Evolutionary conservation across 129 eudicot genomes (phyloP).

Genomic region (Centella asiatica): DNA sequence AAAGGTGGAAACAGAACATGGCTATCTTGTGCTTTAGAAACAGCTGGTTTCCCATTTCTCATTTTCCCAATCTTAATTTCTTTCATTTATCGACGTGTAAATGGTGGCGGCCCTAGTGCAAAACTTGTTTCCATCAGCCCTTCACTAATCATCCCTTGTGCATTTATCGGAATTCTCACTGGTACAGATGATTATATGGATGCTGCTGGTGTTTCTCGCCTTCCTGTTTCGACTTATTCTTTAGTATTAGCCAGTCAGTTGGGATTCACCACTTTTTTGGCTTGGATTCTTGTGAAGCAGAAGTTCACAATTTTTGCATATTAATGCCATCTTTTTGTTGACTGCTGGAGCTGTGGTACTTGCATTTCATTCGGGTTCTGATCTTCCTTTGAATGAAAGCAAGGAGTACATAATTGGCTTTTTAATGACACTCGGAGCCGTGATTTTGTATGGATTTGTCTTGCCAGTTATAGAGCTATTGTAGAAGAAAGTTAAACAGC

Average conservation of each 20-base stretch:
- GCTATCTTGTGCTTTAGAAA: conserved; percentile 5
- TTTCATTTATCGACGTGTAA: background rate
- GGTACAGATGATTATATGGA: conserved; percentile 13
- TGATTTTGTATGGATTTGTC: conserved; percentile 3
- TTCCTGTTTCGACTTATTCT: conserved; percentile 13
- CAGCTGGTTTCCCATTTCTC: conserved; percentile 12
- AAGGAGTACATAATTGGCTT: conserved; percentile 5
- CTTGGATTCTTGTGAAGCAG: conserved; percentile 12
- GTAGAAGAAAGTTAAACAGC: background rate
- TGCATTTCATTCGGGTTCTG: conserved; percentile 3
- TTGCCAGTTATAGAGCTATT: conserved; percentile 4
- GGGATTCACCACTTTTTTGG: conserved; percentile 5
- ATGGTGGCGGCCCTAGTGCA: background rate
- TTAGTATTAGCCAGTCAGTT: conserved; percentile 8
- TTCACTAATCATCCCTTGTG: background rate
- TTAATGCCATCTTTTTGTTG: conserved; percentile 6
- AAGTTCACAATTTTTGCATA: conserved; percentile 10
- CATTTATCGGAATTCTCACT: conserved; percentile 1
- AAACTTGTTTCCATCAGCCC: background rate
- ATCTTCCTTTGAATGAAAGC: conserved; percentile 6
- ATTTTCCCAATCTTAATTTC: background rate
- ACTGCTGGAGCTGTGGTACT: conserved; percentile 9
- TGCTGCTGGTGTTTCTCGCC: conserved; percentile 9
- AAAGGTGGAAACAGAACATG: conserved; percentile 8
- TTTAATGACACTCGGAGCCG: conserved; percentile 6